Conservation (phyloP, 495 filamentous ascomycete genomes). For the Daldinia concentrica region DNA sequence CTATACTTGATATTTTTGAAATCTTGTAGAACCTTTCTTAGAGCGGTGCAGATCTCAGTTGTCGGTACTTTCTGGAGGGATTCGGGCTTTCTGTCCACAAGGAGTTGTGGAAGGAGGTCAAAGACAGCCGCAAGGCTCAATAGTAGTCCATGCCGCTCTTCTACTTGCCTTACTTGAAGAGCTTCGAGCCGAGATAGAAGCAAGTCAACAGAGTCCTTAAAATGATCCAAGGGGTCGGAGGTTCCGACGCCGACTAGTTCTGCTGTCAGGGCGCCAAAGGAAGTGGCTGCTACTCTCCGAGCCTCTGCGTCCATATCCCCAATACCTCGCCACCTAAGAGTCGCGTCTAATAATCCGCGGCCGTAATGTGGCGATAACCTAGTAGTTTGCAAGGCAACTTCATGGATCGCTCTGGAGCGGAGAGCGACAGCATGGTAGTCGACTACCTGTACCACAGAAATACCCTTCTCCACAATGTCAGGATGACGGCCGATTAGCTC, state of each 20-base stretch:
- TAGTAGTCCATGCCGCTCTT: conserved; percentile 73
- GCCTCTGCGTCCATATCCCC: conserved; percentile 77
- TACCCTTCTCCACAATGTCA: conserved; percentile 80
- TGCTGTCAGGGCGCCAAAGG: conserved; percentile 69
- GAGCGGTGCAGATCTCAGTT: conserved; percentile 16
- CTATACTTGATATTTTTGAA: conserved; percentile 55
- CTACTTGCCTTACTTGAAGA: conserved; percentile 67
- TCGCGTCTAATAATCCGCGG: conserved; percentile 69
- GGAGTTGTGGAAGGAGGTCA: conserved; percentile 49
- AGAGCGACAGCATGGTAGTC: conserved; percentile 94
- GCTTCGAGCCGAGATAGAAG: conserved; percentile 57
- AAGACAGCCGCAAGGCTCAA: conserved; percentile 65
- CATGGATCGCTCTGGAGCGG: conserved; percentile 79
- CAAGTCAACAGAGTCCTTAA: conserved; percentile 42
- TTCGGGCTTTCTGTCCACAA: conserved; percentile 7
- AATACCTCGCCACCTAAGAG: conserved; percentile 89
- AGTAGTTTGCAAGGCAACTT: conserved; percentile 75
- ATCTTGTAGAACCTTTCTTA: conserved; percentile 50
- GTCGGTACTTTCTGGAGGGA: conserved; percentile 19
- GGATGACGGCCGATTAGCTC: conserved; percentile 94
- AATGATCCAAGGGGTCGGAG: conserved; percentile 38
- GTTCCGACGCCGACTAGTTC: conserved; percentile 43
- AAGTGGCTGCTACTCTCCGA: conserved; percentile 73
- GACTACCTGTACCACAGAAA: conserved; percentile 83
- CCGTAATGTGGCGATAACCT: conserved; percentile 73